Evolutionary conservation across 116 monocot genomes (phyloP).

Genomic region (Dioscorea cayenensis): DNA sequence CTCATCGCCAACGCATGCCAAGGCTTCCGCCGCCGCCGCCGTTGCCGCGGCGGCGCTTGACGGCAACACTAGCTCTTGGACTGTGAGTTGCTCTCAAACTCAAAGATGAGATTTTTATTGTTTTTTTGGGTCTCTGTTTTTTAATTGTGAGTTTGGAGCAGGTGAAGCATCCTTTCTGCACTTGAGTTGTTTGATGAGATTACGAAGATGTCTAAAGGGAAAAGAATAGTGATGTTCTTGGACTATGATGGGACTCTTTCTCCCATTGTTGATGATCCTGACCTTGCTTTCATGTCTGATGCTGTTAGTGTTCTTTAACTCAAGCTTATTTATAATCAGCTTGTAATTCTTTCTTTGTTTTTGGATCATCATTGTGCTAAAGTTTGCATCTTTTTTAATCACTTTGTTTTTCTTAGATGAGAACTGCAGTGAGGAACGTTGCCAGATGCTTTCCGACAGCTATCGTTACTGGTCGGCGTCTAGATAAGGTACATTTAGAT

Average conservation of each 20-base stretch:
- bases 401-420: conserved; percentile 40
- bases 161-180: conserved; percentile 54
- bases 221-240: conserved; percentile 65
- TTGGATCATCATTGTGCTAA: background rate
- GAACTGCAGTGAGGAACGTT: conserved; percentile 42
- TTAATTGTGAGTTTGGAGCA: conserved; percentile 1
- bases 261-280: conserved; percentile 77
- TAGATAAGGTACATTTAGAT: conserved; percentile 52
- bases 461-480: conserved; percentile 65
- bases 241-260: conserved; percentile 87
- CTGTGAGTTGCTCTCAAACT: conserved; percentile 12
- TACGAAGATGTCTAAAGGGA: conserved; percentile 32
- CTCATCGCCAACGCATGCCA: conserved; percentile 68
- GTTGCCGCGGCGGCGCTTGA: conserved; percentile 9
- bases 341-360: background rate
- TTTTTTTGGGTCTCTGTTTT: background rate
- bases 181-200: conserved; percentile 50
- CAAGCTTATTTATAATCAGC: background rate
- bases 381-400: background rate
- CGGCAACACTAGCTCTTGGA: conserved; percentile 23
- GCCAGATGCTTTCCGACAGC: conserved; percentile 62
- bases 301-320: conserved; percentile 16
- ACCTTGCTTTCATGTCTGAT: conserved; percentile 63
- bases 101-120: background rate
- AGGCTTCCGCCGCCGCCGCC: conserved; percentile 11